A percentile compares a stretch with the other conserved stretches of the same genome.
Evolutionary conservation across 2,329 filamentous ascomycete species (phyloP).

Genomic region (Xylaria polymorpha): DNA sequence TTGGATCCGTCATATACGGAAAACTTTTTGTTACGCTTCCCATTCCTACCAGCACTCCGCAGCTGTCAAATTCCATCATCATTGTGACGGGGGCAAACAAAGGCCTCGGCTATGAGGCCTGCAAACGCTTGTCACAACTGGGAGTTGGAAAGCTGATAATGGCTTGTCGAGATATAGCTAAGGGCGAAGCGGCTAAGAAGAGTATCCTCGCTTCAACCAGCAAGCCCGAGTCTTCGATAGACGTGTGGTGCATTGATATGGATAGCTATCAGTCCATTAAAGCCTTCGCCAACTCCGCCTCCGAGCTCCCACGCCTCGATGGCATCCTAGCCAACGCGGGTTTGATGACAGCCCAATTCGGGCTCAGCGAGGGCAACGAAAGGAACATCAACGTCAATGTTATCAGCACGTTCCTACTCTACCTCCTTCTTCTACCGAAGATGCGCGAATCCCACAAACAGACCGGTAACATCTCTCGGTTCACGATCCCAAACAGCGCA

Average conservation of each 20-base stretch:
- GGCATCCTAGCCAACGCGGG: slow-evolving; percentile 58
- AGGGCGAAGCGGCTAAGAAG: slow-evolving; percentile 56
- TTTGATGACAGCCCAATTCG: slow-evolving; percentile 54
- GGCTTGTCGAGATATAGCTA: slow-evolving; percentile 52
- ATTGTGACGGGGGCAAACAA: slow-evolving; percentile 57
- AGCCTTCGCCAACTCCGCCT: slow-evolving; percentile 53
- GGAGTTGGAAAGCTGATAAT: slow-evolving; percentile 52
- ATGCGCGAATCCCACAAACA: slow-evolving; percentile 43
- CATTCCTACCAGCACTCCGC: slow-evolving; percentile 36
- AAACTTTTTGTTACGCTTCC: slow-evolving; percentile 41
- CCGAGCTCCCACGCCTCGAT: slow-evolving; percentile 56
- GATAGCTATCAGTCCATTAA: slow-evolving; percentile 54
- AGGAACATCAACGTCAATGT: slow-evolving; percentile 57
- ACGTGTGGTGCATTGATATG: slow-evolving; percentile 61
- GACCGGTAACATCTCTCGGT: slow-evolving; percentile 30
- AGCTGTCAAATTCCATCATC: slow-evolving; percentile 46
- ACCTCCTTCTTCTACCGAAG: slow-evolving; percentile 49
- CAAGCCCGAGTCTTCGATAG: slow-evolving; percentile 40
- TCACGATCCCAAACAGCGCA: slow-evolving; percentile 45
- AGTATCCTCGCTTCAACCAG: slow-evolving; percentile 45
- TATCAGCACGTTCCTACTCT: slow-evolving; percentile 47
- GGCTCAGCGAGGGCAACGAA: slow-evolving; percentile 59
- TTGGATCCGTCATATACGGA: slow-evolving; percentile 30
- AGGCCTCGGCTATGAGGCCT: slow-evolving; percentile 55
- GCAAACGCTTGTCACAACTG: slow-evolving; percentile 51